Percentiles rank a stretch among this genome's conserved stretches.
These are phyloP conservation scores for Plasmodium cynomolgi DNA, from an alignment of 169 alveolate species.

Conservation along the genomic window DNA sequence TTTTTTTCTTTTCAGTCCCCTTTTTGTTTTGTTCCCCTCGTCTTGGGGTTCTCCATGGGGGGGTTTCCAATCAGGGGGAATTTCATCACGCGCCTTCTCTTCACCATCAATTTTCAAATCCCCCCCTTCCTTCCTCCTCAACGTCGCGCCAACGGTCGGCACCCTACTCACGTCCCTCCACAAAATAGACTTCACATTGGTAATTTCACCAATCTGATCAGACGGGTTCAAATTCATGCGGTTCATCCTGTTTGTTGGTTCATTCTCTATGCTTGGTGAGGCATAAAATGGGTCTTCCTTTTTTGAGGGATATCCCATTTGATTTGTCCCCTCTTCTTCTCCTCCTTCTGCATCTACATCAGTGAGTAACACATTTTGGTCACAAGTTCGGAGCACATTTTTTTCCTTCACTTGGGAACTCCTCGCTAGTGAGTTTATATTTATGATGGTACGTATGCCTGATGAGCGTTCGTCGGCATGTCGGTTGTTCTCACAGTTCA, in stretches of 20 bases:
- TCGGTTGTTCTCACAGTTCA: not conserved
- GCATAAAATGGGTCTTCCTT: not conserved
- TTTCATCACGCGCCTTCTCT: not conserved
- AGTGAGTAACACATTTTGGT: not conserved
- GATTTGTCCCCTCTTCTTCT: not conserved
- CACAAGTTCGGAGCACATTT: not conserved
- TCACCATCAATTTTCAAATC: not conserved
- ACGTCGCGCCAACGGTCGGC: not conserved
- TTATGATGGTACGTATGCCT: not conserved
- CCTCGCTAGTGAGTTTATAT: not conserved
- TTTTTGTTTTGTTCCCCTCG: not conserved
- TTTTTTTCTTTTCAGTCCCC: not conserved
- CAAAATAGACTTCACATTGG: not conserved
- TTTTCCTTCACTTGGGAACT: not conserved
- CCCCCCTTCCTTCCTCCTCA: not conserved
- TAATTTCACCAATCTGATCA: not conserved
- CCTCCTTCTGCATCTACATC: not conserved
- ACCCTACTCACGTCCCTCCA: not conserved
- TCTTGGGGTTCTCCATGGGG: not conserved
- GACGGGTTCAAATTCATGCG: not conserved
- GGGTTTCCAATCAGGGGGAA: not conserved
- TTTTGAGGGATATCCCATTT: not conserved
- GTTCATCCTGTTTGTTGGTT: not conserved
- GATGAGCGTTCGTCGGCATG: not conserved
- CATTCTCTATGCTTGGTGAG: not conserved